Conservation (phyloP, 2,329 filamentous ascomycete species). For the Fusarium euwallaceae region DNA sequence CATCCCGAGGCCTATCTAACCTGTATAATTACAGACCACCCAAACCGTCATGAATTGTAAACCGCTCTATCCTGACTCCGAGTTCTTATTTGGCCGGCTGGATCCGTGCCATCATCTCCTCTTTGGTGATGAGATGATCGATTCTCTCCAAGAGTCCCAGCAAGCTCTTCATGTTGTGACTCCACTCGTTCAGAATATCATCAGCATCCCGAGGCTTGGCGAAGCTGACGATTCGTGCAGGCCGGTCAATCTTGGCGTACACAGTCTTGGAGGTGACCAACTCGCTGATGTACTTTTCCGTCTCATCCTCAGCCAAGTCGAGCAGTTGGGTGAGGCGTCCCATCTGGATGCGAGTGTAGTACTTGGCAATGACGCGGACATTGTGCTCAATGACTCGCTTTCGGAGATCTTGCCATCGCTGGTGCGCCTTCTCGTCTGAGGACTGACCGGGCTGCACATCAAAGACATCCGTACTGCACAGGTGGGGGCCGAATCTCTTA, state of each 20-base stretch:
- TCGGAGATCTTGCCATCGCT: conserved; percentile 92
- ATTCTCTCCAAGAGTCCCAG: conserved; percentile 89
- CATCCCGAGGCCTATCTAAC: conserved; percentile 51
- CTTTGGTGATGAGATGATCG: conserved; percentile 98
- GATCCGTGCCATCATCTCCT: conserved; percentile 99
- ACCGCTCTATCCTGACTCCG: conserved; percentile 45
- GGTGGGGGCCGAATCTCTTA: conserved; percentile 87
- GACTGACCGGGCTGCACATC: conserved; percentile 74
- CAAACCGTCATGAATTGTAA: conserved; percentile 46
- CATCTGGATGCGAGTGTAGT: conserved; percentile 98
- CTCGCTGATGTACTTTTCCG: conserved; percentile 98
- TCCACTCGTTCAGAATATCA: conserved; percentile 98
- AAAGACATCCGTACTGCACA: conserved; percentile 92
- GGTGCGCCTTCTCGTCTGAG: conserved; percentile 82
- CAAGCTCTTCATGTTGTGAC: conserved; percentile 95
- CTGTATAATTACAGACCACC: conserved; percentile 53
- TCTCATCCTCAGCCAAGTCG: conserved; percentile 94
- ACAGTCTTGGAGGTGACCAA: conserved; percentile 98
- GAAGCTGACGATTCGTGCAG: conserved; percentile 92
- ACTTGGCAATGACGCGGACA: conserved; percentile 96
- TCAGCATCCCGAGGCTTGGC: conserved; percentile 95
- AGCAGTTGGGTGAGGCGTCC: conserved; percentile 89
- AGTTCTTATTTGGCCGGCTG: conserved; percentile 69
- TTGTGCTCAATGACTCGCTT: conserved; percentile 99
- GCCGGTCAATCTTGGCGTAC: conserved; percentile 96